These are phyloP conservation scores for Lentinula lateritia DNA, from an alignment of 768 basidiomycete genomes.

Conservation along the genomic window DNA sequence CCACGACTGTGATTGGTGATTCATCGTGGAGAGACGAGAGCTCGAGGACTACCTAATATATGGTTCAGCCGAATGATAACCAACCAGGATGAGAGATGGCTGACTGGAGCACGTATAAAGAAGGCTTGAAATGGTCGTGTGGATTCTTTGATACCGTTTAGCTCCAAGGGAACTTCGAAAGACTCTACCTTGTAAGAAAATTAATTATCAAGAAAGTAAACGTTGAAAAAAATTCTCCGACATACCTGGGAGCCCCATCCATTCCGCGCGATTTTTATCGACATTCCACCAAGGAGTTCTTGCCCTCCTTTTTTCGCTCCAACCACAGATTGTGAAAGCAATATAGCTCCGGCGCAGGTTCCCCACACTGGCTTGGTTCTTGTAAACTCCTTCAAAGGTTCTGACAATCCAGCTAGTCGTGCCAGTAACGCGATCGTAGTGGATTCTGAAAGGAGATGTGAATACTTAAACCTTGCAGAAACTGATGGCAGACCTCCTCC, in stretches of 20 bases:
- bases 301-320: slow-evolving; percentile 85
- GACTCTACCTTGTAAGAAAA: slow-evolving; percentile 66
- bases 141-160: slow-evolving; percentile 57
- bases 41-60: slow-evolving; percentile 56
- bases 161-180: slow-evolving; percentile 74
- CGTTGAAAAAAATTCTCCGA: background rate
- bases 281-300: slow-evolving; percentile 77
- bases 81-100: slow-evolving; percentile 16
- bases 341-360: slow-evolving; percentile 92
- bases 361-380: slow-evolving; percentile 82
- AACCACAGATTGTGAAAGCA: slow-evolving; percentile 69
- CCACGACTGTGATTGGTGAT: slow-evolving; percentile 64
- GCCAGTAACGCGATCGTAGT: slow-evolving; percentile 86
- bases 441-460: slow-evolving; percentile 51
- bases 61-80: background rate
- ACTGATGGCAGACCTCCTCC: slow-evolving; percentile 62
- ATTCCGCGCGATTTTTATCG: slow-evolving; percentile 78
- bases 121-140: slow-evolving; percentile 68
- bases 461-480: background rate
- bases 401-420: slow-evolving; percentile 66
- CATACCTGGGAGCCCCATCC: slow-evolving; percentile 91
- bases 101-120: slow-evolving; percentile 91
- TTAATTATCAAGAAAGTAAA: background rate
- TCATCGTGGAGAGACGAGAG: slow-evolving; percentile 41
- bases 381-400: slow-evolving; percentile 76